A percentile compares a stretch with the other conserved stretches of the same genome.
These are phyloP conservation scores for Bidens hawaiensis DNA, from an alignment of 140 eudicot genomes.

Conservation along the genomic window DNA sequence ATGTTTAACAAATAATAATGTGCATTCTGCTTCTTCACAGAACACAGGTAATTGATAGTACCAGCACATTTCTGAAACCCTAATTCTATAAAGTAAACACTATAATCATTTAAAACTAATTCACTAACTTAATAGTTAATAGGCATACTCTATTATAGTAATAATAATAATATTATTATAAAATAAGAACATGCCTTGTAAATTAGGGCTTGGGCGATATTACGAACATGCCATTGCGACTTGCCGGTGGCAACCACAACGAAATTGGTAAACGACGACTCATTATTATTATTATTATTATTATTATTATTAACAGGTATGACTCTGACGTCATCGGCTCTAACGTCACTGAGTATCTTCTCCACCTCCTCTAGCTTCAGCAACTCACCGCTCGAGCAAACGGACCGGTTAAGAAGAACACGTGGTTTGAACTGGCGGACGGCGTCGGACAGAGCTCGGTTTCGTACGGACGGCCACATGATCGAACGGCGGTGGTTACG, in stretches of 20 bases:
- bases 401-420: conserved; percentile 30
- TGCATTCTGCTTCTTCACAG: too few species aligned
- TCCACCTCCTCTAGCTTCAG: conserved; percentile 70
- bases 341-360: conserved; percentile 60
- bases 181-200: conserved; percentile 44
- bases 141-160: too few species aligned
- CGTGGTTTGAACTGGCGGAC: conserved; percentile 31
- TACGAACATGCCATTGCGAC: conserved; percentile 90
- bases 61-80: too few species aligned
- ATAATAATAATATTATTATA: neutral
- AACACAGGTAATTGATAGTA: too few species aligned
- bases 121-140: too few species aligned
- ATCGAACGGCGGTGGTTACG: neutral
- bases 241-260: conserved; percentile 81
- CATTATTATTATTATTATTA: too few species aligned
- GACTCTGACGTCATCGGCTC: conserved; percentile 71
- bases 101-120: too few species aligned
- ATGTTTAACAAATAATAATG: too few species aligned
- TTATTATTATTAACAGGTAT: too few species aligned
- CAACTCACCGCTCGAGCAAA: conserved; percentile 31
- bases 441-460: conserved; percentile 26
- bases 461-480: conserved; percentile 50
- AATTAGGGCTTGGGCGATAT: conserved; percentile 82
- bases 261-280: conserved; percentile 48
- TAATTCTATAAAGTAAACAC: too few species aligned